These are phyloP conservation scores for Ceratopteris richardii DNA, from an alignment of 75 land plant species.

Conservation along the genomic window DNA sequence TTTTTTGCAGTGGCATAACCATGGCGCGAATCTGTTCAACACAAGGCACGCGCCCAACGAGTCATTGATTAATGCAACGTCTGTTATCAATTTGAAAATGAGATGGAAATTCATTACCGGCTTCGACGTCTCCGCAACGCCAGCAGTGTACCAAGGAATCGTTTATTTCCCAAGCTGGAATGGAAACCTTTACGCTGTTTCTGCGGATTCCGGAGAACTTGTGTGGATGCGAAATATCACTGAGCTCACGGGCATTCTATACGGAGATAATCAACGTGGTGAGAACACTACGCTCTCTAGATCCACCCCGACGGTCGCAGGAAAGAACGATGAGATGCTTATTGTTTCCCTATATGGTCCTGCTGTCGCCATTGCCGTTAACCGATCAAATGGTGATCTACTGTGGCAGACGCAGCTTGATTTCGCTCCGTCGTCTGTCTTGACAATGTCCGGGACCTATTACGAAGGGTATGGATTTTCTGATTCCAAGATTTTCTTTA, in stretches of 20 bases:
- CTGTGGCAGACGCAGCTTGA: slow-evolving; percentile 26
- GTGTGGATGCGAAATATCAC: slow-evolving; percentile 27
- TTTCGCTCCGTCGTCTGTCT: slow-evolving; percentile 6
- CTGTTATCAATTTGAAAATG: slow-evolving; percentile 8
- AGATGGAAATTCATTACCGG: slow-evolving; percentile 24
- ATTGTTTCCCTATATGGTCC: slow-evolving; percentile 30
- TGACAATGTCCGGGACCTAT: slow-evolving; percentile 39
- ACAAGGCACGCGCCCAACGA: slow-evolving; percentile 18
- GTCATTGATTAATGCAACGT: slow-evolving; percentile 15
- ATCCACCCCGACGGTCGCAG: background rate
- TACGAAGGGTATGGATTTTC: slow-evolving; percentile 39
- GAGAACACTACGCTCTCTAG: slow-evolving; percentile 11
- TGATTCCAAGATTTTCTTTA: too few relatives aligned
- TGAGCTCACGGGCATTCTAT: slow-evolving; percentile 1
- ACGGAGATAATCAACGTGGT: background rate
- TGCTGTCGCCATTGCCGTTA: slow-evolving; percentile 25
- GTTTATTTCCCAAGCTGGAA: slow-evolving; percentile 44
- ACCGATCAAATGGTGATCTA: slow-evolving; percentile 18
- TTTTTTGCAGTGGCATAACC: slow-evolving; percentile 28
- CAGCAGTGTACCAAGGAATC: slow-evolving; percentile 12
- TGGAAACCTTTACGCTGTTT: slow-evolving; percentile 32
- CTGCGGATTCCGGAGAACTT: slow-evolving; percentile 10
- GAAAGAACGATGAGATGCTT: slow-evolving; percentile 5
- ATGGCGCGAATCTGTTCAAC: slow-evolving; percentile 31
- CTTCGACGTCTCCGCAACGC: slow-evolving; percentile 30